A percentile compares a stretch with the other conserved stretches of the same genome.
Evolutionary conservation across 2,329 filamentous ascomycete genomes (phyloP).

Genomic region (Calonectria hongkongensis): DNA sequence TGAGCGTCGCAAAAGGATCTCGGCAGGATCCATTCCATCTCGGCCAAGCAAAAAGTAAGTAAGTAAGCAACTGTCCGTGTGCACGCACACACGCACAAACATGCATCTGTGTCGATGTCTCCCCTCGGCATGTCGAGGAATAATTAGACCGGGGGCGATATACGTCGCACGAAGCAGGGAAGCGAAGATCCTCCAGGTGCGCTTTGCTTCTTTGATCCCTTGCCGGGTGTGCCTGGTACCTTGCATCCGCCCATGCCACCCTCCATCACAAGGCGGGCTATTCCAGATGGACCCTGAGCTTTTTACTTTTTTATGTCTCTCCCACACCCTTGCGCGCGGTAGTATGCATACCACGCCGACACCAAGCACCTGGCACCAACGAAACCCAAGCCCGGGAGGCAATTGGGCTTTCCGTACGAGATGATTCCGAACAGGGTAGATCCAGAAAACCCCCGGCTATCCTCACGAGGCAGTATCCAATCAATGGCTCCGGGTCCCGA

Average conservation of each 20-base stretch:
- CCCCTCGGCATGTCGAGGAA: constrained; percentile 22
- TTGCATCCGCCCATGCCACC: constrained; percentile 36
- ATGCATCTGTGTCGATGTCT: constrained; percentile 3
- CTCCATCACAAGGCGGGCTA: constrained; percentile 34
- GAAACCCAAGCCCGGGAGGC: background rate
- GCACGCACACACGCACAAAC: background rate
- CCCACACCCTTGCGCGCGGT: constrained; percentile 30
- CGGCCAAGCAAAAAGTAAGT: constrained; percentile 6
- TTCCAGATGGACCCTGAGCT: constrained; percentile 21
- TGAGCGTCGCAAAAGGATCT: constrained; percentile 11
- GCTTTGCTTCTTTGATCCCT: constrained; percentile 22
- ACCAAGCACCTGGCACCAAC: constrained; percentile 33
- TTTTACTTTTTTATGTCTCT: constrained; percentile 25
- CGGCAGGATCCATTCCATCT: constrained; percentile 21
- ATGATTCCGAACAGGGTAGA: background rate
- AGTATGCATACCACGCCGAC: constrained; percentile 30
- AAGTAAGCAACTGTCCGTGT: constrained; percentile 13
- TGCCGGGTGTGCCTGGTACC: constrained; percentile 40
- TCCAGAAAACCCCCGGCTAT: constrained; percentile 11
- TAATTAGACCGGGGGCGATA: constrained; percentile 31
- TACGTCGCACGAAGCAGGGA: constrained; percentile 26
- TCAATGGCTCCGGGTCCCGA: background rate
- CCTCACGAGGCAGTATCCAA: background rate
- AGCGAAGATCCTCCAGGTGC: constrained; percentile 30
- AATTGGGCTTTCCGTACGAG: constrained; percentile 22